Percentiles rank a stretch among this genome's conserved stretches.
phyloP scores from a whole-genome alignment of 2,329 filamentous ascomycete genomes.

The Pyricularia grisea region DNA sequence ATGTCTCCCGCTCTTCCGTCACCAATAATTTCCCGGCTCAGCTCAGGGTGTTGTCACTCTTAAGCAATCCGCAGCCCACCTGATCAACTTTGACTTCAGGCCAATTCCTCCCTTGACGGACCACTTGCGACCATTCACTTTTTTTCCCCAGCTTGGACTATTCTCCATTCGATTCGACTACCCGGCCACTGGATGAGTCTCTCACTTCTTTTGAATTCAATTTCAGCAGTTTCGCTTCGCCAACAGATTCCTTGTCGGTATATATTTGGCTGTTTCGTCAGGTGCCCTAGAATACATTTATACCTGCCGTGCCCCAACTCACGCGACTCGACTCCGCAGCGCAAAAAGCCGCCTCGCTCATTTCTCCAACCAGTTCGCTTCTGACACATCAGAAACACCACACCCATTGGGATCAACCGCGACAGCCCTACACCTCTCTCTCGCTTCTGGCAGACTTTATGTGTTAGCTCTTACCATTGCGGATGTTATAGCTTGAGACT shows the following conservation, averaged over 20 bases:
- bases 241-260: neutral
- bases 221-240: neutral
- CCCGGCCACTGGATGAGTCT: slow-evolving; percentile 1
- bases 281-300: neutral
- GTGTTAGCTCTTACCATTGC: neutral
- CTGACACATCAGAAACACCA: slow-evolving; percentile 1
- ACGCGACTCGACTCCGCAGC: neutral
- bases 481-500: neutral
- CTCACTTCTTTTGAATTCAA: neutral
- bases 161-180: neutral
- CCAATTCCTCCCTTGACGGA: neutral
- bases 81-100: neutral
- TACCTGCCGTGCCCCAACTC: neutral
- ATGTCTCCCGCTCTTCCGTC: slow-evolving; percentile 12
- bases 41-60: slow-evolving; percentile 10
- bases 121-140: neutral
- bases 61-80: slow-evolving; percentile 9
- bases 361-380: neutral
- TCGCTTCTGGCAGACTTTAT: neutral
- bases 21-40: slow-evolving; percentile 16
- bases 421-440: neutral
- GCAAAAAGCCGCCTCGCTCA: neutral
- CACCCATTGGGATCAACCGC: neutral
- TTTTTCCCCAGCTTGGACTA: neutral
- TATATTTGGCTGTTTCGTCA: neutral